These are phyloP conservation scores for Hypomontagnella monticulosa DNA, from an alignment of 495 filamentous ascomycete genomes.

Conservation along the genomic window DNA sequence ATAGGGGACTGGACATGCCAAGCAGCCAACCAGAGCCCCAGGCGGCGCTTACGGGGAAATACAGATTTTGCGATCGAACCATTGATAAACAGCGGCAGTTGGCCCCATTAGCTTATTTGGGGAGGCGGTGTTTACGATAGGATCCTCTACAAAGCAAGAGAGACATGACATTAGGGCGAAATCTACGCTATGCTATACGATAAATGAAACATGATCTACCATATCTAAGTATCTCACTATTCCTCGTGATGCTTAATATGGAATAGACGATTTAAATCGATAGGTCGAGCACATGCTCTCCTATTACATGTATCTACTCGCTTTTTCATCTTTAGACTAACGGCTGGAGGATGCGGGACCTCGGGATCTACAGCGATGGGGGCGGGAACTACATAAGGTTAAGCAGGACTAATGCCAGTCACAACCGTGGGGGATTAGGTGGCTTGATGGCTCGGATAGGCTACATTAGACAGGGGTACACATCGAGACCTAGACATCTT, in stretches of 20 bases:
- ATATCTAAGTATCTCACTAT: too few species aligned
- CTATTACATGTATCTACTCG: neutral
- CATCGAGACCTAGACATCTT: too few species aligned
- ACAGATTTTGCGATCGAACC: slow-evolving; percentile 36
- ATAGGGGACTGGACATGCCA: slow-evolving; percentile 15
- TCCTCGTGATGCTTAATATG: too few species aligned
- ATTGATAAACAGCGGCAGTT: slow-evolving; percentile 26
- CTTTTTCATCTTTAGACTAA: slow-evolving; percentile 1
- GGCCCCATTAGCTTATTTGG: slow-evolving; percentile 31
- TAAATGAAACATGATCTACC: too few species aligned
- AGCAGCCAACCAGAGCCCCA: slow-evolving; percentile 16
- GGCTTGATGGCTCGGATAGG: slow-evolving; percentile 10
- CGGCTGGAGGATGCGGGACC: slow-evolving; percentile 27
- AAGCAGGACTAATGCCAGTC: slow-evolving; percentile 38
- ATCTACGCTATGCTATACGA: too few species aligned
- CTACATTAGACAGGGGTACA: neutral
- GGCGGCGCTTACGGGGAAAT: slow-evolving; percentile 22
- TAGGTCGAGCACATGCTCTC: too few species aligned
- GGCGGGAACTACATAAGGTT: slow-evolving; percentile 35
- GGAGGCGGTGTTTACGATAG: slow-evolving; percentile 4
- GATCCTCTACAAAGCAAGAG: too few species aligned
- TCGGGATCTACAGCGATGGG: slow-evolving; percentile 29
- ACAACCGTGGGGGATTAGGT: slow-evolving; percentile 28
- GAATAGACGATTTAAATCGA: too few species aligned
- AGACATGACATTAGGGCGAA: too few species aligned